Evolutionary conservation across 169 alveolate genomes (phyloP).

Genomic region (Eimeria tenella): DNA sequence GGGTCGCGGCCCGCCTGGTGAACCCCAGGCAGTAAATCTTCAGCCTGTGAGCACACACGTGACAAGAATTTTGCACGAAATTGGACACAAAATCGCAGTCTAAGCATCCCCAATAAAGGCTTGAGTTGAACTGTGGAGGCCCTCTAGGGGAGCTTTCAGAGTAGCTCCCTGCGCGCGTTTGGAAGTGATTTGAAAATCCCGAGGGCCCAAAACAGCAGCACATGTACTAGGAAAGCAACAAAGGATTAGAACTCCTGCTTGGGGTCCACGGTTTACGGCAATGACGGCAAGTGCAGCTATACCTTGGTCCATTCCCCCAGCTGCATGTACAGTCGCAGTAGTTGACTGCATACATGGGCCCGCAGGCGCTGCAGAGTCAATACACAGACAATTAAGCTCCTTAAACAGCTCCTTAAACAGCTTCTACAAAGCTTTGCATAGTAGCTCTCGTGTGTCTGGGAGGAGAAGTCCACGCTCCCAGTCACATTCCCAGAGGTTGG

Average conservation of each 20-base stretch:
- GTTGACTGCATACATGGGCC: slow-evolving; percentile 36
- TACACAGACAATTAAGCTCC: background rate
- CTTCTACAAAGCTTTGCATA: background rate
- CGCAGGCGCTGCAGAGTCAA: slow-evolving; percentile 32
- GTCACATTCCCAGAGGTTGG: background rate
- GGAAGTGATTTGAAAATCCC: background rate
- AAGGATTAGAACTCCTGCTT: background rate
- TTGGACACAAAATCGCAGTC: too few species aligned
- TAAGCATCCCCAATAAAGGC: too few species aligned
- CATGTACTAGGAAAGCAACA: too few species aligned
- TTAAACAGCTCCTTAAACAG: background rate
- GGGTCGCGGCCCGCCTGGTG: slow-evolving; percentile 61
- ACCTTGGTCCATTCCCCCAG: slow-evolving; percentile 57
- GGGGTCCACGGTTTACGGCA: background rate
- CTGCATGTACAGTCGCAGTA: slow-evolving; percentile 51
- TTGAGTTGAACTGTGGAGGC: background rate
- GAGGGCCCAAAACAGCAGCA: background rate
- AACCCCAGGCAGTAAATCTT: slow-evolving; percentile 36
- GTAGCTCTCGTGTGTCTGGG: background rate
- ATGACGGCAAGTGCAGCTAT: background rate
- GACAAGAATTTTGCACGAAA: too few species aligned
- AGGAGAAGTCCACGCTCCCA: background rate
- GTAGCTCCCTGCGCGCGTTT: background rate
- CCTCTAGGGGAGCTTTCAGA: background rate
- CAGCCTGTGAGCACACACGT: slow-evolving; percentile 25